Base-by-base conservation (phyloP, 768 basidiomycete genomes). In the Tricholoma saponaceum region DNA sequence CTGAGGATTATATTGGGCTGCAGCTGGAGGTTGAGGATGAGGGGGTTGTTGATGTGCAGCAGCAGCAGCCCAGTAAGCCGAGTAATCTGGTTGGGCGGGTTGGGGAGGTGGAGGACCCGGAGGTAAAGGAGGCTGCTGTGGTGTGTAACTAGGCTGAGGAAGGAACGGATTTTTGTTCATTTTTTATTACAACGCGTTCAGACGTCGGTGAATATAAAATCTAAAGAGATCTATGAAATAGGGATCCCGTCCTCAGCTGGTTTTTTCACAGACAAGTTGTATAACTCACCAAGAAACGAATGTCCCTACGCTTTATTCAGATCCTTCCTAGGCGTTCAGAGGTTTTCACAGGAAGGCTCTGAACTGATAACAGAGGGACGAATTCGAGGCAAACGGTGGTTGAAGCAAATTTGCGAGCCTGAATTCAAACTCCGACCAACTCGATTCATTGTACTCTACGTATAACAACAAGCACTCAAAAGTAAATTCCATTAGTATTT, bases 101-200 rank as follows among this genome's bases (percentile, higher is more conserved):
- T 85, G 86, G 54, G 85, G 79, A 4, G 88, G 88, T 3, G 88
- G 87, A 44, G 86, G 89, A 8, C 88, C 89, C n/a, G 89, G 87
- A 51, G 90, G 90, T 41, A 90, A 75, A 43, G 89, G 90, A 2
- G 89, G 87, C 64, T 90, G 88, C 47, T 83, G 86, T 25, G 85
- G 81, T 13, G 83, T 80, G 66, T 87, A 90, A 39, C 79, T 77
- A 12, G 86, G 82, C 49, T 83, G 82, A 18, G 87, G 85, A 58
- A 85, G 79, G 62, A 92, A 92, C 0, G 90, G 90, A 69, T 92
- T 92, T 74, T 90, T 92, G 76, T 91, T 89, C 90, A 92, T 92
- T 58, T 58, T 58, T 22, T 30, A 62, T 68, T 65, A 65, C 57
- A 60, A 56, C 62, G 62, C 62, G 56, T 50, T 41, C 54, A 35